Evolutionary conservation across 305 asterid species (phyloP), one percentile per base, ranked within the genome.

Genomic region (Fraxinus greggii): DNA sequence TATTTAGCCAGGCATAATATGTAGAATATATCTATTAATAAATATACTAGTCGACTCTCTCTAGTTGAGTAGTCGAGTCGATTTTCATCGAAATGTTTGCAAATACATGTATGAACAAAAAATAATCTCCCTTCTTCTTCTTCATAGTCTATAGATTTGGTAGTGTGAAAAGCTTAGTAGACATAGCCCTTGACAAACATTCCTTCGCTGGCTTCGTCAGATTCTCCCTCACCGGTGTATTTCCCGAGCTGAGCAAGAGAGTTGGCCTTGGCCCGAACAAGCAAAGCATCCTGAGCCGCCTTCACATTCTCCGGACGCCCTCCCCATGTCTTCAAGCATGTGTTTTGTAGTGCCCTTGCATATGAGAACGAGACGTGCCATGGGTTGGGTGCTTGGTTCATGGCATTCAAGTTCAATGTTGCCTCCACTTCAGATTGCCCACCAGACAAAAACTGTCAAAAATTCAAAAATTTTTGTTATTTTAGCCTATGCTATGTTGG

Each of bases 391-490:
- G 89, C 67, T 84, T 90, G 93, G 88, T 90, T 90, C 93, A 90
- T 90, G 31, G 93, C 93, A 29, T 90, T 88, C 92, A 90, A 83
- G 88, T 90, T 90, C 79, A 87, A 85, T 69, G 93, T 90, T 7
- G 90, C 93, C 82, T 90, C 93, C 24, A 90, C 92, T 84, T 90
- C 92, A 31, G 93, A 88, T 87, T 90, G 93, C 9, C 93, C 93
- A 70, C 93, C 92, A 32, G 93, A 90, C 88, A 90, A 88, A 76
- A 90, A 88, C 93, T 90, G 86, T 28, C 36, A 73, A 45, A 38
- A 19, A n/a, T 7, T 26, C 40, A 15, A 67, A 4, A 48, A 0
- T 42, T 21, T 63, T 9, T 8, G 13, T 69, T 29, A 69, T 69
- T 69, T 31, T 31, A 42, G 23, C 36, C 24, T 42, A 40, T 75